Base-by-base conservation (phyloP, 2,329 filamentous ascomycete genomes). In the Lasiodiplodia citricola region DNA sequence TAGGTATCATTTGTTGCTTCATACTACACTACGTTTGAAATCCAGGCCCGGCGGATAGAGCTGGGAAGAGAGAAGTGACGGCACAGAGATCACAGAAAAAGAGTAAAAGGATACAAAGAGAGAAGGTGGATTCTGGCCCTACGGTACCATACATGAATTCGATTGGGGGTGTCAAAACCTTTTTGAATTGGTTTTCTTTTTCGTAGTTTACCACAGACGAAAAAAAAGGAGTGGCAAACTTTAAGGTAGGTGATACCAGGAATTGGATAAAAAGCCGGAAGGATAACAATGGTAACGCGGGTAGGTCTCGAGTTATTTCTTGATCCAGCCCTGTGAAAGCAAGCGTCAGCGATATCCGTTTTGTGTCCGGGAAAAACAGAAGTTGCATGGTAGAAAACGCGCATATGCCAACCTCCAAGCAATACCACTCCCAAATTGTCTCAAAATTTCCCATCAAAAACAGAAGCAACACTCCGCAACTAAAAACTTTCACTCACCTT, bases 401-500 rank as follows among this genome's bases (percentile, higher is more conserved):
- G 14, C 25, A 28, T 23, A 6, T 11, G 25, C 25, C 35, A 55
- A 18, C 18, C 23, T 31, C 8, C 16, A 37, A 56, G 25, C 8
- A 28, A 28, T 28, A 28, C 28, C 28, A 28, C 28, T 4, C 4
- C 28, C 25, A 28, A 10, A 4, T 6, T 2, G 8, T 6, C 25
- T 10, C 7, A 18, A n/a, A 56, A 56, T 8, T 23, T 52, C 11
- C 50, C 50, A 52, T 5, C 2, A 25, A 41, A 37, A 44, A 28
- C 31, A 54, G 18, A n/a, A 64, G 25, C 51, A 31, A 54, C 16
- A 65, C 7, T 37, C 8, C 47, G 47, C 1, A 37, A 10, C 10
- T 10, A 4, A 28, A 11, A 38, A 54, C 70, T 69, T 57, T 35
- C 31, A 35, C 31, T 35, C 7, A 78, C 80, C 79, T 81, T 81